Base-by-base conservation (phyloP, 2,329 filamentous ascomycete species). In the Amesomyces nigricolor region DNA sequence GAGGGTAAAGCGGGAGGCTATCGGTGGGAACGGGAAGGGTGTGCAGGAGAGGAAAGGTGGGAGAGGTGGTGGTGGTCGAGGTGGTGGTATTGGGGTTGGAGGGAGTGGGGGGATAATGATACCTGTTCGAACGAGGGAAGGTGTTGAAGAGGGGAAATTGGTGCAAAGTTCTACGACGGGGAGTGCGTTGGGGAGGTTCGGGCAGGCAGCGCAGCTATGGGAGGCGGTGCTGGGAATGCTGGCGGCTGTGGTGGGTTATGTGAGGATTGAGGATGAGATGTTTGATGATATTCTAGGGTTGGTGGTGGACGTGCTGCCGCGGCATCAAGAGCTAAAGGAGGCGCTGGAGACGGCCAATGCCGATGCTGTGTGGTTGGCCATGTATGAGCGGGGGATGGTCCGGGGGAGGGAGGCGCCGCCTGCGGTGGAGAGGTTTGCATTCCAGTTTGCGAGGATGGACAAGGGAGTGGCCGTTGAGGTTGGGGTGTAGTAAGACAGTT, bases 361-460 rank as follows among this genome's bases (percentile, higher is more conserved):
- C 1, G 89, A 94, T 73, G 86, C 87, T 1, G 85, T 94, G 4
- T 95, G 89, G 89, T 70, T 92, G 61, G 74, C 75, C 40, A 70
- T 81, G 64, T 78, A 80, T 54, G 72, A 79, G 63, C 68, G 69
- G 52, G 76, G 78, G 9, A 60, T 70, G 57, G 64, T 74, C 37
- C 43, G 72, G 54, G 63, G 73, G 58, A 61, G 67, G 54, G 66
- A 68, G 40, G 68, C 65, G 10, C 78, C 78, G 8, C 62, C 67
- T 19, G 29, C 14, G 30, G 63, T 79, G 62, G 71, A 77, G 5
- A 77, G 75, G 0, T 64, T 79, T 60, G 54, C 49, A 29, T 65
- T 79, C 60, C 51, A 47, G 39, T 79, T 79, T 64, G 58, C 54
- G 10, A 55, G 51, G 10, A 39, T 68, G 56, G 45, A 50, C 13